These are phyloP conservation scores for Solanum hybrid DNA, from an alignment of 305 asterid species.

Conservation along the genomic window DNA sequence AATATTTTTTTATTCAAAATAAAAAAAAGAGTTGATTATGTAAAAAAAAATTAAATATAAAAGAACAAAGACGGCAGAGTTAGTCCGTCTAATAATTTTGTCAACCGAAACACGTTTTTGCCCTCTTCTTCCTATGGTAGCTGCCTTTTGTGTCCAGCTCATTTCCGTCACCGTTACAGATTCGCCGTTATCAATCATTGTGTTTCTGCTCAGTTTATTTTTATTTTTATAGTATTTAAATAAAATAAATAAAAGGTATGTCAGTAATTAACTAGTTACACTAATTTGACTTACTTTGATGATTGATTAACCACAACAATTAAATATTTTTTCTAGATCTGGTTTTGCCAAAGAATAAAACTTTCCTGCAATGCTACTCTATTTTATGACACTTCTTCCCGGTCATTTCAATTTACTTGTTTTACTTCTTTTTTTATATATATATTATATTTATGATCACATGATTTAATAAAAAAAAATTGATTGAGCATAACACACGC, in stretches of 20 bases:
- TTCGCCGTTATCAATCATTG: conserved; percentile 1
- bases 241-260: not conserved
- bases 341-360: not conserved
- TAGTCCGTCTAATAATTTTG: conserved; percentile 2
- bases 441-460: too few species aligned
- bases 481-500: too few species aligned
- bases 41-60: not conserved
- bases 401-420: too few species aligned
- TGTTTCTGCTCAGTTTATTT: not conserved
- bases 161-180: conserved; percentile 9
- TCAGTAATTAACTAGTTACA: not conserved
- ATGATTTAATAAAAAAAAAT: too few species aligned
- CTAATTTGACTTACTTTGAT: not conserved
- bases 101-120: conserved; percentile 1
- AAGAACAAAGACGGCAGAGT: not conserved
- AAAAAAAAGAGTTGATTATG: not conserved
- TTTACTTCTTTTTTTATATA: too few species aligned
- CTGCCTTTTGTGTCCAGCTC: not conserved
- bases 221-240: not conserved
- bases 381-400: not conserved
- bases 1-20: not conserved
- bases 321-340: not conserved
- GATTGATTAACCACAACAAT: not conserved
- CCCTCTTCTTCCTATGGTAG: not conserved
- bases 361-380: not conserved